Conservation (phyloP, 805 yeast species). For the Candida easanensis region DNA sequence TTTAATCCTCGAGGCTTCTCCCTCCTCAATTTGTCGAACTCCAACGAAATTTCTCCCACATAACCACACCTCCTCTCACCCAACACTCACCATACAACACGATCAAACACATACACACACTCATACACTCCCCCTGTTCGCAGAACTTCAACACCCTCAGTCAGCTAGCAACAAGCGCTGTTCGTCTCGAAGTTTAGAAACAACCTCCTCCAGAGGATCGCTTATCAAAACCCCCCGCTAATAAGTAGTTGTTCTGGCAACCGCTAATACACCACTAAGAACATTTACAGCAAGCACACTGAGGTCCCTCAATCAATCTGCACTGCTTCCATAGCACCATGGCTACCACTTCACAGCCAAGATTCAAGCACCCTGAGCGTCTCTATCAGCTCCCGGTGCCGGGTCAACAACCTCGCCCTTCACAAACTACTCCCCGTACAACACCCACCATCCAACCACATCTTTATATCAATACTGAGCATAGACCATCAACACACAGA, state of each 20-base stretch:
- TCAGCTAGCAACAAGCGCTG: too few relatives aligned
- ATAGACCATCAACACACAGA: conserved; percentile 19
- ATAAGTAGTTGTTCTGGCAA: background rate
- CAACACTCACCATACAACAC: too few relatives aligned
- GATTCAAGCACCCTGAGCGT: background rate
- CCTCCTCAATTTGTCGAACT: too few relatives aligned
- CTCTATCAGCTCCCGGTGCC: background rate
- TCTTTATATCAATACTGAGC: conserved; percentile 18
- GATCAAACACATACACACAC: too few relatives aligned
- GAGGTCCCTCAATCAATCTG: too few relatives aligned
- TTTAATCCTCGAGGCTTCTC: background rate
- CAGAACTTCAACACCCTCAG: background rate
- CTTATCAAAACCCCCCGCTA: background rate
- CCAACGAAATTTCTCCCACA: too few relatives aligned
- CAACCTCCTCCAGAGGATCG: background rate
- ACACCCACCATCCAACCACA: conserved; percentile 5
- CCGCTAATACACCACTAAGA: background rate
- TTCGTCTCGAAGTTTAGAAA: background rate
- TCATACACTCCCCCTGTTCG: too few relatives aligned
- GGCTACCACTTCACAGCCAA: too few relatives aligned
- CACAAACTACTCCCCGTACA: conserved; percentile 5
- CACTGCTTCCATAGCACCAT: background rate
- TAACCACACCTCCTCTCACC: too few relatives aligned
- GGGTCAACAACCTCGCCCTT: background rate
- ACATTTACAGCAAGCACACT: background rate